Base-by-base conservation (phyloP, 129 eudicot species). In the Mikania micrantha region DNA sequence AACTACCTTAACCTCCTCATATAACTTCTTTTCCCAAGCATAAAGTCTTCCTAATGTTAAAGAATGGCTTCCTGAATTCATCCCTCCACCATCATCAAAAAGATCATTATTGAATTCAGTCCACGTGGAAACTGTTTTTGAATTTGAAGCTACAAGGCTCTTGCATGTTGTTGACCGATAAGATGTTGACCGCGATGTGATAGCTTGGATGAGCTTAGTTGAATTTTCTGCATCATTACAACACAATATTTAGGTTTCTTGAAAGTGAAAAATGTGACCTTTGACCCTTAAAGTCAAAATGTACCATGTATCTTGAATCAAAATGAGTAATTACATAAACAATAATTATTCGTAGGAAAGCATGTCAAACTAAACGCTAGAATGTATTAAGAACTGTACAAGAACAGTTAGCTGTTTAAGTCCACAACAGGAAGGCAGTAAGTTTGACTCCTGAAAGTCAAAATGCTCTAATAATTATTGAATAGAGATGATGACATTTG, bases 1-100 rank as follows among this genome's bases (percentile, higher is more conserved):
- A 59, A 54, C 47, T 82, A 88, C 98, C 96, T 93, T 93, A 32
- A 93, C 98, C 64, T 93, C 96, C 75, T 88, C 95, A 65, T 84
- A 93, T 34, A 93, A 87, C 80, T 93, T 93, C 78, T 93, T 93
- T 70, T 93, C 98, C 98, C 98, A 93, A 65, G 98, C 98, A 75
- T 88, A 88, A 10, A 93, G 88, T 73, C 98, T 88, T 74, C 90
- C 96, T 42, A 93, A 81, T 44, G 98, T 93, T 57, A 82, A 77
- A 0, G 92, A 84, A 79, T 88, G 96, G 86, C 98, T 93, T 63
- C 98, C 98, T 3, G 98, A 83, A 66, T 78, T 84, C 98, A 93
- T 93, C 65, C 98, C 98, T 48, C 96, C 98, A 61, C 89, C 91
- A 58, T 88, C 98, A 78, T 93, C 96, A 75, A 88, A 88, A 38